A percentile compares a stretch with the other conserved stretches of the same genome.
Evolutionary conservation across 805 yeast genomes (phyloP).

Genomic region (Spathaspora girioi): DNA sequence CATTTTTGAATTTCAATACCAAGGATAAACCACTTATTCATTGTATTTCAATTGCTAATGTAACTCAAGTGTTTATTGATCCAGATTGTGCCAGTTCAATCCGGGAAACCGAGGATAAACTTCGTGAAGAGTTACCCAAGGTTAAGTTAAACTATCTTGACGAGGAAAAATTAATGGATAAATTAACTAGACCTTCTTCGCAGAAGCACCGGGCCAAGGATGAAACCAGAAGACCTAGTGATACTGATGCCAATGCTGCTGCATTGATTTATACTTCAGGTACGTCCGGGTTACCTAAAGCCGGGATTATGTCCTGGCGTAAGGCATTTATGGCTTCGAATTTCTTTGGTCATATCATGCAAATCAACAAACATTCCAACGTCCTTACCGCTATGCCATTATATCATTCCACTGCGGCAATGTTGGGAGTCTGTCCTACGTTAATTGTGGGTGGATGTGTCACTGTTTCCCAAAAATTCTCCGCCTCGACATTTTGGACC

Average conservation of each 20-base stretch:
- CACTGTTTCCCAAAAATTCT: constrained; percentile 76
- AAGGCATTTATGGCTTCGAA: constrained; percentile 70
- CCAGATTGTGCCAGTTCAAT: constrained; percentile 59
- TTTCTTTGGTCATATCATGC: constrained; percentile 67
- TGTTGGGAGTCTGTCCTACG: constrained; percentile 76
- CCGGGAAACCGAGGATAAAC: constrained; percentile 41
- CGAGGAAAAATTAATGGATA: constrained; percentile 45
- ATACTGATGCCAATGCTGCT: constrained; percentile 59
- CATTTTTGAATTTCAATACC: constrained; percentile 79
- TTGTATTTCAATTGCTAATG: constrained; percentile 67
- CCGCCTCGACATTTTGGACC: constrained; percentile 84
- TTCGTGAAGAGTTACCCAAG: constrained; percentile 33
- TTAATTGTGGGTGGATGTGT: constrained; percentile 65
- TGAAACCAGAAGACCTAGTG: constrained; percentile 53
- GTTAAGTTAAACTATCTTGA: constrained; percentile 46
- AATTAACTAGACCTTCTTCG: constrained; percentile 35
- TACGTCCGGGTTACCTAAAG: constrained; percentile 91
- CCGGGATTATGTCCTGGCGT: constrained; percentile 91
- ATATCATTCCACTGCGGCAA: constrained; percentile 91
- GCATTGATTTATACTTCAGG: constrained; percentile 87
- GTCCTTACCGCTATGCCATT: constrained; percentile 93
- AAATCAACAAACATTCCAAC: constrained; percentile 49
- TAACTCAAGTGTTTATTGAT: constrained; percentile 68
- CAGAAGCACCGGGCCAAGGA: constrained; percentile 56
- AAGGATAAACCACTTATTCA: constrained; percentile 73